Base-by-base conservation (phyloP, 2,329 filamentous ascomycete species). In the Mycosphaerella sp. region DNA sequence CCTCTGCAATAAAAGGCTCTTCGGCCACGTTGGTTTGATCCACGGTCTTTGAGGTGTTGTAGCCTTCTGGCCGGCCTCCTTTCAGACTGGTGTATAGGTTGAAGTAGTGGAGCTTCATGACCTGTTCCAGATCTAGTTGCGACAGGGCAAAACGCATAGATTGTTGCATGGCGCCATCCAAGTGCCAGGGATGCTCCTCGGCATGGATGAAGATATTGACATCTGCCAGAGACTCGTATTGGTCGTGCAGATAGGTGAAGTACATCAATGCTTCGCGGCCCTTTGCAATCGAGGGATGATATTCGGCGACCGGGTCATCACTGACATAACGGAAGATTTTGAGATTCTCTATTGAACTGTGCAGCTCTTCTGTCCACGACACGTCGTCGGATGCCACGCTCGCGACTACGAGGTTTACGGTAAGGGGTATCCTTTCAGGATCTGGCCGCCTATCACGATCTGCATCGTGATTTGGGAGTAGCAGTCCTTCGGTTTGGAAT, bases 241-340 rank as follows among this genome's bases (percentile, higher is more conserved):
- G 74, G 62, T 82, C 78, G 60, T 80, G 74, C 56, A 84, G 73
- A 65, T 80, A 82, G 21, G 74, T 78, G 32, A 81, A 71, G 62
- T 84, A 83, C 8, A 80, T 74, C 67, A 80, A 76, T 30, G 78
- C 79, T 66, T 85, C 81, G 59, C 81, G 77, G 39, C 81, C 81
- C 63, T 80, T 81, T 58, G 79, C 77, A 40, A 71, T 70, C 0
- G 76, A 75, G 0, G 77, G 73, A 54, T 76, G 75, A 21, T 74
- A 69, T 14, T 66, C 62, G 3, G 75, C 75, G 1, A 60, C 62
- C 36, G 56, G 46, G 37, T 60, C 56, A 28, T 49, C 32, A 52
- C 54, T 57, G 25, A 56, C 40, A 37, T 60, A 60, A 12, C 55
- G 52, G 10, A 54, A 41, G 40, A 60, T 44, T n/a, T 53, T 53